Base-by-base conservation (phyloP, 2,329 filamentous ascomycete species). In the Corinectria fuckeliana region DNA sequence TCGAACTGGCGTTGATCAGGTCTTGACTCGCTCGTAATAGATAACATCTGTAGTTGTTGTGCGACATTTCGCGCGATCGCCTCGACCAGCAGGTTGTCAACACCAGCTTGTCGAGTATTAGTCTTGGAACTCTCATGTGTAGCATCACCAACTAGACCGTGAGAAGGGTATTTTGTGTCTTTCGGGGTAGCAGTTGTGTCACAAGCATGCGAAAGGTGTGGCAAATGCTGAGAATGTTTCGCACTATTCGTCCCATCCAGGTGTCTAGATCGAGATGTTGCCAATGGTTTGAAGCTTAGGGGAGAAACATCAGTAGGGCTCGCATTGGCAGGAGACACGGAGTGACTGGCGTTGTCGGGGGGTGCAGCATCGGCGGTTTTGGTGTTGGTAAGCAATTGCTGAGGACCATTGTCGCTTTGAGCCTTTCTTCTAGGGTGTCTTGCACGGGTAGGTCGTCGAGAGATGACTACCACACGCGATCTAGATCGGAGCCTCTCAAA, bases 41-140 rank as follows among this genome's bases (percentile, higher is more conserved):
- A 76, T 38, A 79, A 74, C 26, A 82, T 60, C 1, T 76, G 78
- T 44, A 77, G 64, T 52, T 83, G 81, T 55, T 83, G 80, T 5
- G 74, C 75, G 28, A 83, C 71, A 39, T 75, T 79, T 51, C 80
- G 76, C 18, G 77, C 76, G 39, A 82, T 78, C 4, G 80, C 77
- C 56, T 81, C 77, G 60, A 80, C 77, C 13, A 79, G 74, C 9
- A 73, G 71, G 14, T 77, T 72, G 54, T 82, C 79, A 20, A 74
- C 50, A 61, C 74, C 64, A 68, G 63, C 26, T 20, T 72, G 70
- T 38, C 74, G 76, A 14, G 73, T 67, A 7, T 61, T 66, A 14
- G n/a, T 59, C 61, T 23, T n/a, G n/a, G 59, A 21, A 25, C 54
- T 20, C 14, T 63, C 62, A 13, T 25, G 32, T 3, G 63, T 51